Percentiles rank a stretch among this genome's conserved stretches.
Evolutionary conservation across 352 stramenopile genomes (phyloP).

Genomic region (Globisporangium nunn): DNA sequence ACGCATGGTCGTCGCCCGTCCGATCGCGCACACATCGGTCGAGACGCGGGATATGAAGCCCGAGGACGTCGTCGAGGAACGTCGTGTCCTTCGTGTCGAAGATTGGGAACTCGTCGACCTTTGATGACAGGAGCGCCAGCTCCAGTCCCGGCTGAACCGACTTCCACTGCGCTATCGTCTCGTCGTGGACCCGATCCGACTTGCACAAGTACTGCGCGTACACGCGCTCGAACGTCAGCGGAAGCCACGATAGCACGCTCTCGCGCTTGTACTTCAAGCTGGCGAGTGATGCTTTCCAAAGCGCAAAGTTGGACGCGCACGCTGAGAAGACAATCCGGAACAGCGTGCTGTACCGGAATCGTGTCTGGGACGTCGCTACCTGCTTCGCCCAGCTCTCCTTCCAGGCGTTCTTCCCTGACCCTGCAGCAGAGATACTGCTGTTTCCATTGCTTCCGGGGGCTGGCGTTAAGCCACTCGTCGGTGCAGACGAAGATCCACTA

Average conservation of each 20-base stretch:
- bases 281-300: conserved; percentile 63
- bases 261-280: conserved; percentile 66
- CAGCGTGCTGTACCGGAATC: conserved; percentile 65
- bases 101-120: conserved; percentile 51
- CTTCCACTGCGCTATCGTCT: conserved; percentile 64
- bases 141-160: conserved; percentile 70
- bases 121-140: conserved; percentile 48
- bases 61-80: conserved; percentile 77
- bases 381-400: conserved; percentile 77
- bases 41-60: conserved; percentile 67
- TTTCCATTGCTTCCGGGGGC: no score
- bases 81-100: conserved; percentile 53
- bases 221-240: conserved; percentile 59
- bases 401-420: conserved; percentile 26
- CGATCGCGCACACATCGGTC: conserved; percentile 79
- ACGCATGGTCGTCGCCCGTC: conserved; percentile 72
- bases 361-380: conserved; percentile 55
- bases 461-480: neutral
- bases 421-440: conserved; percentile 4
- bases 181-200: conserved; percentile 68
- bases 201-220: conserved; percentile 70
- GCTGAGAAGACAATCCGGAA: conserved; percentile 69
- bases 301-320: conserved; percentile 49
- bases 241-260: conserved; percentile 69
- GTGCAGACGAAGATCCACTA: neutral